Base-by-base conservation (phyloP, 768 basidiomycete species). In the Leccinum obscurum region DNA sequence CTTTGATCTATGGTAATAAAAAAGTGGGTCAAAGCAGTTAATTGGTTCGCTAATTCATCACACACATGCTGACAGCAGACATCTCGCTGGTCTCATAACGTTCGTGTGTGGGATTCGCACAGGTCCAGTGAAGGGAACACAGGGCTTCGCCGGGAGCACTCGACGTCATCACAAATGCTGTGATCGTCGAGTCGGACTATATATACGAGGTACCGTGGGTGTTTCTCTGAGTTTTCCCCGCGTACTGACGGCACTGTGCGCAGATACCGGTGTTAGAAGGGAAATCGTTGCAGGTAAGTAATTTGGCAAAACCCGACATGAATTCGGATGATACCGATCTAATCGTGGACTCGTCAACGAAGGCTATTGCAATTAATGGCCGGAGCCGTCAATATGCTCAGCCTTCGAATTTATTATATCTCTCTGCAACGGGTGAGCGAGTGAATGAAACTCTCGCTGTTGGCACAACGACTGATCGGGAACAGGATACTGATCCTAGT, bases 101-200 rank as follows among this genome's bases (percentile, higher is more conserved):
- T 9, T 41, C 4, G 10, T 44, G 44, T 44, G 44, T 44, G 4
- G 44, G n/a, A 44, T 5, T n/a, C n/a, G n/a, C n/a, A 44, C n/a
- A 44, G n/a, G 41, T 11, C n/a, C 8, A 44, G 41, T 20, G n/a
- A 10, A n/a, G 4, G 41, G 2, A 44, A 44, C 10, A 44, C 6
- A n/a, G 4, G n/a, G 17, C 8, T 41, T 9, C 39, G 39, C 7
- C n/a, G n/a, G 41, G 41, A 20, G 10, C 11, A 46, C 44, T 20
- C 44, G n/a, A 99, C 71, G 88, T 98, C 58, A 94, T 98, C 72
- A 98, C 94, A 49, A 98, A 97, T 69, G 94, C 93, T 3, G 80
- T 99, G 55, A 89, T 98, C 62, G 76, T 99, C 41, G 95, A 99
- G 72, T 98, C 93, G 92, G 15, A 24, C 24, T 15, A 17, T 26